Percentiles rank a stretch among this genome's conserved stretches.
phyloP scores from a whole-genome alignment of 2,329 filamentous ascomycete species.

The Aureobasidium mangrovei region DNA sequence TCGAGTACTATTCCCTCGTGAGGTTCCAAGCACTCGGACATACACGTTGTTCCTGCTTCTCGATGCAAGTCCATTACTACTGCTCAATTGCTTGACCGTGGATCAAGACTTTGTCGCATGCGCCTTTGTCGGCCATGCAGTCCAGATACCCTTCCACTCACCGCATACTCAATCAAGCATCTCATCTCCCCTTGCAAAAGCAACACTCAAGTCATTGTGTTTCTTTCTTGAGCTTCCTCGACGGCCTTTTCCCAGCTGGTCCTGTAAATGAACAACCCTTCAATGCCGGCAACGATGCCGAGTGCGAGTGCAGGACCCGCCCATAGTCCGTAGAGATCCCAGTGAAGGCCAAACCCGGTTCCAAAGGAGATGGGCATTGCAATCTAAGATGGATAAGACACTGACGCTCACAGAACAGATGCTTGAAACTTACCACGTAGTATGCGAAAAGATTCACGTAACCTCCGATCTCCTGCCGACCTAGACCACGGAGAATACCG shows the following conservation, averaged over 20 bases:
- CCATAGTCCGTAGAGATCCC: conserved; percentile 77
- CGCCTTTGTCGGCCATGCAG: too few relatives aligned
- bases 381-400: conserved; percentile 30
- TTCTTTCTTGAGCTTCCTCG: conserved; percentile 50
- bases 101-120: too few relatives aligned
- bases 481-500: conserved; percentile 75
- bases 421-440: conserved; percentile 46
- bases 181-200: neutral
- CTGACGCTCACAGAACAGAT: neutral
- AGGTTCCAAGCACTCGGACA: too few relatives aligned
- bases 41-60: too few relatives aligned
- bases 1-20: too few relatives aligned
- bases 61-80: too few relatives aligned
- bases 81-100: too few relatives aligned
- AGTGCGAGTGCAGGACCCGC: conserved; percentile 53
- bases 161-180: neutral
- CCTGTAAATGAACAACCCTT: conserved; percentile 48
- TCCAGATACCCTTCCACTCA: neutral
- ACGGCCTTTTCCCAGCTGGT: conserved; percentile 48
- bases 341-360: conserved; percentile 64
- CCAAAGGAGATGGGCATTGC: conserved; percentile 76
- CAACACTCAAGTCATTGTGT: conserved; percentile 30
- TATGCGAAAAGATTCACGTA: conserved; percentile 81
- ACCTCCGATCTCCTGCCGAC: conserved; percentile 78
- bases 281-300: conserved; percentile 47